Evolutionary conservation across 495 filamentous ascomycete genomes (phyloP).

Genomic region (Trichoderma parareesei): DNA sequence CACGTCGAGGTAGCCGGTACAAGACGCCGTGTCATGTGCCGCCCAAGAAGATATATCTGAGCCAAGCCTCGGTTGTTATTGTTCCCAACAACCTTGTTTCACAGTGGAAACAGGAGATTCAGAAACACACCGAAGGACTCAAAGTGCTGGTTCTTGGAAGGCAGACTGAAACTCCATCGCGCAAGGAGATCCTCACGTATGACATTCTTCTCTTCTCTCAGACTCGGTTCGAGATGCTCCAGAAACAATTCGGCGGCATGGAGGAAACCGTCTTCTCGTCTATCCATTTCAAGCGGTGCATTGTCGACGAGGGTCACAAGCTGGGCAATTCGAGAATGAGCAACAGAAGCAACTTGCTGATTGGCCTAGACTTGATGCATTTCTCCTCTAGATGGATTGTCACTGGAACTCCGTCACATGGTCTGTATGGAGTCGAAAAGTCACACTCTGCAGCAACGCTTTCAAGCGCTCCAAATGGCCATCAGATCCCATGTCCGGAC

Average conservation of each 20-base stretch:
- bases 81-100: conserved; percentile 61
- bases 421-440: conserved; percentile 58
- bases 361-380: conserved; percentile 57
- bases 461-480: not conserved
- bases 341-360: conserved; percentile 54
- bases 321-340: conserved; percentile 52
- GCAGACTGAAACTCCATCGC: conserved; percentile 47
- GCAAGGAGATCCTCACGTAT: conserved; percentile 52
- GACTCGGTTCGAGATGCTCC: conserved; percentile 59
- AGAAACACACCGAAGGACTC: conserved; percentile 60
- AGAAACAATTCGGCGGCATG: conserved; percentile 17
- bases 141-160: conserved; percentile 51
- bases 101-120: conserved; percentile 60
- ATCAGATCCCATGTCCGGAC: not conserved
- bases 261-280: conserved; percentile 45
- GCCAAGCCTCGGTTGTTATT: conserved; percentile 60
- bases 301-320: conserved; percentile 87
- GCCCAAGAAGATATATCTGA: conserved; percentile 50
- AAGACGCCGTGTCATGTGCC: conserved; percentile 26
- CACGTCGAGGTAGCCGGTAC: conserved; percentile 35
- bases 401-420: conserved; percentile 79
- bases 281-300: conserved; percentile 76
- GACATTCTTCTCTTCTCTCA: conserved; percentile 77
- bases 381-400: conserved; percentile 80
- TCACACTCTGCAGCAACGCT: not conserved